Evolutionary conservation across 257 asterid genomes (phyloP), one percentile per base, ranked within the genome.

Genomic region (Solanum corneliomulleri): DNA sequence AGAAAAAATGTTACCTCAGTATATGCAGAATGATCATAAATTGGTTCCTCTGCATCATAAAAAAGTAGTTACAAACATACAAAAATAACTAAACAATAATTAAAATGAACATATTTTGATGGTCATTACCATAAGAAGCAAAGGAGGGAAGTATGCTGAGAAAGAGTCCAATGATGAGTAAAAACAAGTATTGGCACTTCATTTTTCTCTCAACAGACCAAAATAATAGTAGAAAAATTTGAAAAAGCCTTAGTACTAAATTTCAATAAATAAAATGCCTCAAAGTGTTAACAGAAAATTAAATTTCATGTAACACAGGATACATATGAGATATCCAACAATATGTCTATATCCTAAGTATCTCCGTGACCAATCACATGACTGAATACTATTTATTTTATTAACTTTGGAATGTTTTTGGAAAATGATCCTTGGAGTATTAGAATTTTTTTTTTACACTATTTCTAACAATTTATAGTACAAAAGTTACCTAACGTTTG

Each of bases 11-110:
- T 39, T 89, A 91, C 93, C 93, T 89, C 89, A 52, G 87, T 91
- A 75, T 89, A 88, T 33, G 93, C 91, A 71, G 90, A 86, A 25
- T 91, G 86, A 86, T 91, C 91, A 18, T 91, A 91, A 21, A 88
- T 27, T 41, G 86, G 88, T 72, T 35, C 87, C 44, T 56, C 88
- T 44, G 35, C 82, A 68, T 76, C 83, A 25, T 41, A n/a, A 20
- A 74, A 49, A 49, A 49, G 21, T 49, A 15, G 60, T 49, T 49
- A 49, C 60, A 2, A 49, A 49, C 56, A 14, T 47, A 47, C 7
- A 47, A 47, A 47, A 47, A 14, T 47, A 47, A 47, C 56, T 47
- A 2, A 47, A 47, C 56, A 47, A 47, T 49, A 49, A 49, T 49
- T 5, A 15, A 47, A 13, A 47, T 13, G 15, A 74, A 3, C 2